Conservation (phyloP, 1,284 basidiomycete species). For the Chondrostereum purpureum region DNA sequence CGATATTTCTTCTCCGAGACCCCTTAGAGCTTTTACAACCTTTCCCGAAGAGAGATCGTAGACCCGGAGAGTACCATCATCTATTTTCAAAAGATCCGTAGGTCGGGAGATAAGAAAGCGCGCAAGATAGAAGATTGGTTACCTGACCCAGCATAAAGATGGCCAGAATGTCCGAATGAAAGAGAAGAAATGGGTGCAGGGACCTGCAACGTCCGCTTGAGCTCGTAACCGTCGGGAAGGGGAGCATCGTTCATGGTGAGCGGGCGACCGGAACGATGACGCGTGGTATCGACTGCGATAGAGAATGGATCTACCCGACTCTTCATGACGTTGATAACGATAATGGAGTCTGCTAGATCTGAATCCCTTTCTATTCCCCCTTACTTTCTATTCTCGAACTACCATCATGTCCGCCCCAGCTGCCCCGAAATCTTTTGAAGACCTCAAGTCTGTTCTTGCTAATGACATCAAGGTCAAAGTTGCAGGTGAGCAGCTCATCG, state of each 20-base stretch:
- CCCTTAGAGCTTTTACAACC: conserved; percentile 58
- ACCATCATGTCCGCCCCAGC: conserved; percentile 21
- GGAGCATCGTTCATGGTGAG: not conserved
- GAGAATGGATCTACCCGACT: not conserved
- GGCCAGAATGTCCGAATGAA: conserved; percentile 34
- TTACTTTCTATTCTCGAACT: too few species aligned
- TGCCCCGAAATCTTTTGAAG: conserved; percentile 52
- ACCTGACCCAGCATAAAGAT: conserved; percentile 53
- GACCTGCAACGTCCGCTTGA: conserved; percentile 24
- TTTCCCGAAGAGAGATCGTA: conserved; percentile 54
- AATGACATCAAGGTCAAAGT: conserved; percentile 87
- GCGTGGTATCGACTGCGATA: not conserved
- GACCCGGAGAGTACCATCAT: conserved; percentile 64
- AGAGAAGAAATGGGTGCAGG: conserved; percentile 44
- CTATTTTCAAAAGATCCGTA: conserved; percentile 26
- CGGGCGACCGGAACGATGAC: not conserved
- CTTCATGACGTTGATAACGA: not conserved
- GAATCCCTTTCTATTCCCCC: too few species aligned
- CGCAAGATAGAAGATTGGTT: conserved; percentile 4
- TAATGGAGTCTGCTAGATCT: too few species aligned
- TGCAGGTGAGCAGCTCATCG: conserved; percentile 53
- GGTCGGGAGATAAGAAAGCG: too few species aligned
- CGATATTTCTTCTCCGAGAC: conserved; percentile 50
- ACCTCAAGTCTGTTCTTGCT: conserved; percentile 51
- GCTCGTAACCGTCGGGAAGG: not conserved